Evolutionary conservation across 1,139 yeast species (phyloP).

Genomic region (Candida albicans): DNA sequence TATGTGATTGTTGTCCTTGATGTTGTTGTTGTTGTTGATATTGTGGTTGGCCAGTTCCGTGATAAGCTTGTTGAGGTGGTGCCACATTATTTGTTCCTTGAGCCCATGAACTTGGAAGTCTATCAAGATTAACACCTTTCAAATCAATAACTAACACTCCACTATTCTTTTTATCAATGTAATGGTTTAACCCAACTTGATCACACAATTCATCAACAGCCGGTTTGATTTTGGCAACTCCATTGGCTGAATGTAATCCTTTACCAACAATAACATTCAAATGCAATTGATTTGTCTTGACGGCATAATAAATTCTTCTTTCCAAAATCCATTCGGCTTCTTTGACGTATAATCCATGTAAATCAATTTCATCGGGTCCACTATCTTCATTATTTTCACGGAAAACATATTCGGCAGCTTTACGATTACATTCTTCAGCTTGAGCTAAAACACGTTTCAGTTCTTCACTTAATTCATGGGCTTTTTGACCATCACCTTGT

Average conservation of each 20-base stretch:
- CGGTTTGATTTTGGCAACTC: constrained; percentile 85
- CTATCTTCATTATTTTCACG: constrained; percentile 86
- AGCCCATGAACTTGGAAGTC: constrained; percentile 53
- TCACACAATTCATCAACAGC: constrained; percentile 79
- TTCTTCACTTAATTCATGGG: constrained; percentile 69
- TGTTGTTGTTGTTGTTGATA: constrained; percentile 29
- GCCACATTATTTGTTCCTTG: constrained; percentile 19
- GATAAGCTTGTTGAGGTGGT: constrained; percentile 30
- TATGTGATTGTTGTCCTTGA: constrained; percentile 19
- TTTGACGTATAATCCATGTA: constrained; percentile 87
- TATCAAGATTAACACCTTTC: constrained; percentile 36
- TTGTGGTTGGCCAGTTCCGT: constrained; percentile 28
- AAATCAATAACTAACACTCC: constrained; percentile 81
- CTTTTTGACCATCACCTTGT: constrained; percentile 68
- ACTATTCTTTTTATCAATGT: constrained; percentile 66
- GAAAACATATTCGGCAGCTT: constrained; percentile 92
- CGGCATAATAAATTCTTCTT: constrained; percentile 67
- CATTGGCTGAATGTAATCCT: constrained; percentile 80
- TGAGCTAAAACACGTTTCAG: constrained; percentile 58
- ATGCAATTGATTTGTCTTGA: constrained; percentile 56
- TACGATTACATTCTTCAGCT: constrained; percentile 69
- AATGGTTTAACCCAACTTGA: constrained; percentile 59
- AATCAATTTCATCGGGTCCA: constrained; percentile 80
- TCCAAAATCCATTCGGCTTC: constrained; percentile 83
- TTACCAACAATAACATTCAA: constrained; percentile 87